Base-by-base conservation (phyloP, 2,329 filamentous ascomycete species). In the Fusarium heterosporum region DNA sequence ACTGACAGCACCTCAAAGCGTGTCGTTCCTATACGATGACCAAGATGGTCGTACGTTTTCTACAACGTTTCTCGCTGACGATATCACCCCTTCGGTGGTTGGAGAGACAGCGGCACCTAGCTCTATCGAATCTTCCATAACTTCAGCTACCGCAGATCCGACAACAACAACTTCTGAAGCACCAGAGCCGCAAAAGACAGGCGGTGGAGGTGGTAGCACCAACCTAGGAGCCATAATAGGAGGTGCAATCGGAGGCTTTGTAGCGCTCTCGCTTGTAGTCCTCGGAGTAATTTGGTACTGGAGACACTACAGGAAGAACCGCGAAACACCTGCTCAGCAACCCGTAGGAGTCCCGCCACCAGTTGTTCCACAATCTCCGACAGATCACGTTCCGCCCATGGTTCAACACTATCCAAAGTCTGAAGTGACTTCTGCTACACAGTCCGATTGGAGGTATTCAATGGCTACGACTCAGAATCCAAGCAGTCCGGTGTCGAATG, bases 201-300 rank as follows among this genome's bases (percentile, higher is more conserved):
- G 22, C 9, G 11, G 25, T 5, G 53, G 40, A 1, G 41, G 36
- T 8, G 29, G 14, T n/a, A 32, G 43, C 12, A 39, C 64, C 2
- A 59, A 59, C 2, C 34, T 68, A 3, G 65, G 65, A 9, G 59
- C 65, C 16, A 68, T 68, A 6, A 40, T 68, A 0, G 65, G 65
- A 3, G 65, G 65, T 4, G 28, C 52, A 0, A 59, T 68, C 9
- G 65, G 65, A 1, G 64, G 65, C 4, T 53, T 68, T 12, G 38
- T 58, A 1, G 47, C 38, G 3, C 16, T 68, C 8, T 64, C 59
- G 0, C n/a, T 68, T 0, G 12, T 64, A 4, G 41, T 64, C 4
- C 28, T 68, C 4, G 64, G 47, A 4, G 29, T 41, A 6, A 34
- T 68, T 8, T 68, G 53, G 63, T 8, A 67, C 1, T 16, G 43